Base-by-base conservation (phyloP, 176 grass and related monocot genomes). In the Chloris gayana region DNA sequence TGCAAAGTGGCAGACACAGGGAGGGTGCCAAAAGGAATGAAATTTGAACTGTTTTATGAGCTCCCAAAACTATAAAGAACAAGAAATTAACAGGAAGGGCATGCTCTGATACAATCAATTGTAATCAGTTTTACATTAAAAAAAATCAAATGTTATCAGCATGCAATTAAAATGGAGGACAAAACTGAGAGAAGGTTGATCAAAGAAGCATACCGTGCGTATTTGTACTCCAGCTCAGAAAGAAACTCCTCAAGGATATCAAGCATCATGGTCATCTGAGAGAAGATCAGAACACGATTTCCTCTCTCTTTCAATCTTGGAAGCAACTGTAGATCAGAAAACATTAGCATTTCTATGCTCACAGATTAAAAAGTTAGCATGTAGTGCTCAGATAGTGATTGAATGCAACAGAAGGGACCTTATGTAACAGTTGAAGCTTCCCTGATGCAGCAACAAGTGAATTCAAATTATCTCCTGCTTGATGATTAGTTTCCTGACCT, bases 191-290 rank as follows among this genome's bases (percentile, higher is more conserved):
- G n/a, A 12, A 56, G 41, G 25, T 41, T 64, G 33, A 82, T 37
- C 6, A 46, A 75, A 33, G 25, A 51, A 84, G 57, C 57, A 86
- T 86, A 94, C 91, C 91, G 82, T 51, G 32, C 63, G 80, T 81
- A 91, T 75, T 81, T 88, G 58, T 88, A 83, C 29, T 63, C 75
- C 22, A 94, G 24, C 39, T 26, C 64, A 56, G 3, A 72, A 72
- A 93, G 71, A 33, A 91, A 88, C 67, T 88, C 91, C 75, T 94
- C 88, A 0, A 94, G 82, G 72, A 94, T 80, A 72, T 94, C 83
- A 80, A 94, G 91, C 91, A 91, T 94, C 39, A 19, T 82, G 56
- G 82, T 91, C 88, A 88, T 94, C 60, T 94, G 91, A 0, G 88
- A 94, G 75, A 94, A 91, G 25, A 94, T 90, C 15, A 94, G 60